These are phyloP conservation scores for Cercophora scortea DNA, from an alignment of 495 filamentous ascomycete species.

Conservation along the genomic window DNA sequence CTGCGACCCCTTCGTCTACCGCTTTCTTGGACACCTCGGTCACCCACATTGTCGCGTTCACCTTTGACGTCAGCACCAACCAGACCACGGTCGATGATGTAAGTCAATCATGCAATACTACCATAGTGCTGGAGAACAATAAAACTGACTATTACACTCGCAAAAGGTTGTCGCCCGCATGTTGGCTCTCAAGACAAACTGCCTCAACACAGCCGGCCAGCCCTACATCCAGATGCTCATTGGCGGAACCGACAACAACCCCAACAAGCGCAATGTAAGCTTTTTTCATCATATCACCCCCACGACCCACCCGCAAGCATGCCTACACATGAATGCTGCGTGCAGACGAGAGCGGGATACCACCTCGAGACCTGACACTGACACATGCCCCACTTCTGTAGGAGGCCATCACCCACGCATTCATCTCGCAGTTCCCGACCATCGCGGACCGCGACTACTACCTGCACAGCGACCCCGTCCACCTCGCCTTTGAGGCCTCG, in stretches of 20 bases:
- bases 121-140: not conserved
- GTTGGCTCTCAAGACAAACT: not conserved
- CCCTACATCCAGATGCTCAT: not conserved
- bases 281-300: too few species aligned
- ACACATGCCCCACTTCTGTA: not conserved
- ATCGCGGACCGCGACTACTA: not conserved
- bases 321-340: too few species aligned
- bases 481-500: not conserved
- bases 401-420: not conserved
- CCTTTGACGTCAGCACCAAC: not conserved
- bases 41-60: not conserved
- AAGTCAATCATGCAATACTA: not conserved
- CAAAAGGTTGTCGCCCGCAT: not conserved
- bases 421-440: not conserved
- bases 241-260: not conserved
- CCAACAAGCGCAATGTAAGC: not conserved
- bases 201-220: not conserved
- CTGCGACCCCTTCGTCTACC: too few species aligned
- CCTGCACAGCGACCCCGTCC: not conserved
- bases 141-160: not conserved
- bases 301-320: not conserved
- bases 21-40: not conserved
- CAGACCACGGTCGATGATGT: not conserved
- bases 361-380: too few species aligned
- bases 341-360: too few species aligned